Percentiles rank a stretch among this genome's conserved stretches.
Evolutionary conservation across 768 basidiomycete species (phyloP).

Genomic region (Suillus hirtellus): DNA sequence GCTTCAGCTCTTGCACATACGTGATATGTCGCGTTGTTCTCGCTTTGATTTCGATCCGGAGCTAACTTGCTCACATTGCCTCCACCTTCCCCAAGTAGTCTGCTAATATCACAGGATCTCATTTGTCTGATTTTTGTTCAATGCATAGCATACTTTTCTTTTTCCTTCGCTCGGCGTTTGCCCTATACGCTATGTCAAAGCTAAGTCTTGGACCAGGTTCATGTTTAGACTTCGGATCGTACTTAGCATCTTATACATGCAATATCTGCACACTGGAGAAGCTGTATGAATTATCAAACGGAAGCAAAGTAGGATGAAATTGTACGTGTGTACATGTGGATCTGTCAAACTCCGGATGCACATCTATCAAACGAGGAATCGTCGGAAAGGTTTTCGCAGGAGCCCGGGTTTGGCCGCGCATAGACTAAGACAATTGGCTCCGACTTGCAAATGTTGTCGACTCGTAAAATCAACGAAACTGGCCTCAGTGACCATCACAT

Average conservation of each 20-base stretch:
- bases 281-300: not conserved
- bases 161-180: not conserved
- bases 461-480: constrained; percentile 56
- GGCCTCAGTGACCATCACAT: constrained; percentile 55
- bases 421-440: constrained; percentile 37
- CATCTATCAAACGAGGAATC: not conserved
- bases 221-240: constrained; percentile 7
- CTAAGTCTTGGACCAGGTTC: constrained; percentile 11
- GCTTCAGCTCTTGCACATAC: constrained; percentile 5
- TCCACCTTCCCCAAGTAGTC: constrained; percentile 1
- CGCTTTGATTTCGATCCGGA: constrained; percentile 3
- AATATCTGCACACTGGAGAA: not conserved
- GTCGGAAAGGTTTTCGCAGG: constrained; percentile 18
- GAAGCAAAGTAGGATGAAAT: not conserved
- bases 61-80: constrained; percentile 6
- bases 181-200: constrained; percentile 9
- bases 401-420: constrained; percentile 38
- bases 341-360: not conserved
- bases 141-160: constrained; percentile 18
- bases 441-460: constrained; percentile 43
- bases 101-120: constrained; percentile 20
- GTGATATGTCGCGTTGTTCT: constrained; percentile 8
- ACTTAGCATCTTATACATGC: not conserved
- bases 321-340: not conserved
- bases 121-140: constrained; percentile 17